These are phyloP conservation scores for Eragrostis curvula DNA, from an alignment of 176 grass and related monocot species.

Conservation along the genomic window DNA sequence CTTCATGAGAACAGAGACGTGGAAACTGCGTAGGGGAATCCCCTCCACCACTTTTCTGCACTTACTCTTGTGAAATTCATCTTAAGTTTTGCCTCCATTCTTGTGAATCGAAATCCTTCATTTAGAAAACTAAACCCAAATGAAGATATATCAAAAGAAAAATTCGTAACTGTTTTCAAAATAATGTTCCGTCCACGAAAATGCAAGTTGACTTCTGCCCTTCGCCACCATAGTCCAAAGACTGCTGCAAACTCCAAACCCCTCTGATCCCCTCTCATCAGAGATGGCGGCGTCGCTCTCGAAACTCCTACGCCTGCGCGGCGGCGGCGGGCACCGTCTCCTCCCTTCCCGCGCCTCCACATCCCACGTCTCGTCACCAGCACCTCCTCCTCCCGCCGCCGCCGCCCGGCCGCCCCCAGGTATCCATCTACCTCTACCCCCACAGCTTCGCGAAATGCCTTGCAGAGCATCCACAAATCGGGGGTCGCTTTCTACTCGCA, in stretches of 20 bases:
- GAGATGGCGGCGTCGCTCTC: constrained; percentile 71
- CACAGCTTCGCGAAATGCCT: constrained; percentile 31
- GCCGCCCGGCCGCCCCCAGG: constrained; percentile 43
- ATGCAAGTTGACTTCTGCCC: not conserved
- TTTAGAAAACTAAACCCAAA: not conserved
- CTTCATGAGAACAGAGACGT: not conserved
- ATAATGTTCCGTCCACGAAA: not conserved
- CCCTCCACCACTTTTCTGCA: not conserved
- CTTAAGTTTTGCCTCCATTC: not conserved
- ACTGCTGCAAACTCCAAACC: not conserved
- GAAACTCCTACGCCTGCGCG: constrained; percentile 52
- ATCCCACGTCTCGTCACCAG: constrained; percentile 25
- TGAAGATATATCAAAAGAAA: not conserved
- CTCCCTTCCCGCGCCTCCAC: constrained; percentile 44
- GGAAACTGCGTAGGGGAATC: not conserved
- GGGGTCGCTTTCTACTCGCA: constrained; percentile 23
- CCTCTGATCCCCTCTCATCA: not conserved
- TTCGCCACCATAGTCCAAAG: not conserved
- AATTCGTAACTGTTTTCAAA: not conserved
- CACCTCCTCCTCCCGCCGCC: constrained; percentile 37
- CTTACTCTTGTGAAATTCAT: not conserved
- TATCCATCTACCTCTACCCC: constrained; percentile 39
- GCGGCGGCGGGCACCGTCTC: constrained; percentile 25
- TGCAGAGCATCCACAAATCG: constrained; percentile 25
- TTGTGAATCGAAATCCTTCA: not conserved